Percentiles rank a stretch among this genome's conserved stretches.
Conservation (phyloP, 805 yeast species). For the Candida takata region DNA sequence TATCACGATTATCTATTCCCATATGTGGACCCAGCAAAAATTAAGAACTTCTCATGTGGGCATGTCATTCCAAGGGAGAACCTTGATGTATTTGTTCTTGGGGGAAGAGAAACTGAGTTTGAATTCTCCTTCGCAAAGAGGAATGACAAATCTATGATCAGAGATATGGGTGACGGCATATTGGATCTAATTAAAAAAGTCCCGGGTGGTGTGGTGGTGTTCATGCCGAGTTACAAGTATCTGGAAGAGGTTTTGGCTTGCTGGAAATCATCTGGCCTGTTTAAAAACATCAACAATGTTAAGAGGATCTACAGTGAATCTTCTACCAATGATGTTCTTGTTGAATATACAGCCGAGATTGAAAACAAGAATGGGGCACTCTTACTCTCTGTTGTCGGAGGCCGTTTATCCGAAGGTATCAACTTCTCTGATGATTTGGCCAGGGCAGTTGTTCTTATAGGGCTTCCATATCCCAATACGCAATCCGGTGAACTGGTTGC, state of each 20-base stretch:
- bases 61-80: slow-evolving; percentile 76
- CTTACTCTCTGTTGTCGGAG: slow-evolving; percentile 84
- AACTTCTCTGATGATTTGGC: slow-evolving; percentile 87
- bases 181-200: slow-evolving; percentile 34
- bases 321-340: slow-evolving; percentile 39
- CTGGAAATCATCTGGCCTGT: slow-evolving; percentile 43
- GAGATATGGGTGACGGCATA: slow-evolving; percentile 44
- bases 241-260: slow-evolving; percentile 39
- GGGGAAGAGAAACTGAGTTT: slow-evolving; percentile 26
- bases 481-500: slow-evolving; percentile 77
- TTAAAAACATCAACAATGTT: slow-evolving; percentile 27
- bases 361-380: slow-evolving; percentile 47
- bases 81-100: slow-evolving; percentile 52
- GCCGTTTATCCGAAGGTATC: slow-evolving; percentile 88
- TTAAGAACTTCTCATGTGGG: slow-evolving; percentile 62
- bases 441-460: slow-evolving; percentile 78
- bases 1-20: slow-evolving; percentile 64
- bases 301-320: slow-evolving; percentile 58
- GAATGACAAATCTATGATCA: slow-evolving; percentile 36
- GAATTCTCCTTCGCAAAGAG: slow-evolving; percentile 70
- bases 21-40: slow-evolving; percentile 32
- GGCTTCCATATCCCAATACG: slow-evolving; percentile 84
- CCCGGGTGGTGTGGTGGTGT: slow-evolving; percentile 74
- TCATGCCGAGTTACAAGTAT: slow-evolving; percentile 81
- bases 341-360: slow-evolving; percentile 43